Evolutionary conservation across 192 early-diverging fungal species (phyloP).

Genomic region (Coemansia sp.): DNA sequence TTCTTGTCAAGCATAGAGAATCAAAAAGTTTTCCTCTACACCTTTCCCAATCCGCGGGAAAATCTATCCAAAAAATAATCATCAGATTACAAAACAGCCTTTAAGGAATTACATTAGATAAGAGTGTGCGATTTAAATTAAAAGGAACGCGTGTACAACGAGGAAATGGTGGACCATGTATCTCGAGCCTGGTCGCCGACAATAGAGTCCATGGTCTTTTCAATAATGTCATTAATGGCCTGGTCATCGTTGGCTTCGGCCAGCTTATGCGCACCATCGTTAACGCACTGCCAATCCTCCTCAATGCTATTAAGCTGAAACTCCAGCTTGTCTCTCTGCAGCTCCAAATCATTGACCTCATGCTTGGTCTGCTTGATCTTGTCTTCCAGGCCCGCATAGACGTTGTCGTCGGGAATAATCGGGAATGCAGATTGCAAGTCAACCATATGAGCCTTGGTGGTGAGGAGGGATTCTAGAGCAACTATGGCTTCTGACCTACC

Average conservation of each 20-base stretch:
- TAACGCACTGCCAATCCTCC: constrained; percentile 51
- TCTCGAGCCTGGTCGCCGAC: constrained; percentile 48
- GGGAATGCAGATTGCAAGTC: constrained; percentile 29
- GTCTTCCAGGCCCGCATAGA: constrained; percentile 36
- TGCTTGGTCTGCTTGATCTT: constrained; percentile 36
- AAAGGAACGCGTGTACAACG: constrained; percentile 18
- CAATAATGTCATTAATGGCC: constrained; percentile 16
- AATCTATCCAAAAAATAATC: too few relatives aligned
- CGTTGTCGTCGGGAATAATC: constrained; percentile 46
- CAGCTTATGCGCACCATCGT: constrained; percentile 30
- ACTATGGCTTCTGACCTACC: constrained; percentile 18
- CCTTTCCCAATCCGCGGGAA: too few relatives aligned
- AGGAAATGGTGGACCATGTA: constrained; percentile 34
- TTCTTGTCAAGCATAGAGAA: neutral
- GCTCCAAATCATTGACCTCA: constrained; percentile 40
- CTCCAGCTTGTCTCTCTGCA: constrained; percentile 47
- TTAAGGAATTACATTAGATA: neutral
- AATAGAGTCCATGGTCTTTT: constrained; percentile 40
- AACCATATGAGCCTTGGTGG: constrained; percentile 11
- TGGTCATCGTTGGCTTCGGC: constrained; percentile 13
- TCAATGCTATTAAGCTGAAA: constrained; percentile 52
- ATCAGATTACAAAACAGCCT: too few relatives aligned
- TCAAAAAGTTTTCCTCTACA: too few relatives aligned
- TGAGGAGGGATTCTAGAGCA: constrained; percentile 25
- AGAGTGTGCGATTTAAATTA: neutral